Evolutionary conservation across 2,329 filamentous ascomycete species (phyloP), one percentile per base, ranked within the genome.

Genomic region (Coniochaeta sp.): DNA sequence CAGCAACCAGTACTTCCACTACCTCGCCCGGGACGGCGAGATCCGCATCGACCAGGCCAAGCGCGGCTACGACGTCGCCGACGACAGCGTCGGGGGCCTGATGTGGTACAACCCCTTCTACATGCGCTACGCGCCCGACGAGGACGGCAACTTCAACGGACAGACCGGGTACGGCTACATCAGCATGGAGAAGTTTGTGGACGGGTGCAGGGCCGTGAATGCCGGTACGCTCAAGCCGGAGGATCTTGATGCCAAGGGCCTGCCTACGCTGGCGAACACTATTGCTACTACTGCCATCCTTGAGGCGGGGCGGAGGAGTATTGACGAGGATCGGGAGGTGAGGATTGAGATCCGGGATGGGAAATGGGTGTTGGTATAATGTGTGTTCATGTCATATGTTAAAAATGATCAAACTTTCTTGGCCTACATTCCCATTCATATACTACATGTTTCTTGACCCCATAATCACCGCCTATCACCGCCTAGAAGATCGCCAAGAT

Each of bases 1-100:
- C 77, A 93, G 89, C 1, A 96, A 96, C 74, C 93, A 97, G 77
- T 95, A 96, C 77, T 97, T 97, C 80, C 93, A 97, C 76, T 96
- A 95, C 77, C 88, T 97, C 77, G 93, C 85, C 3, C 83, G 85
- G 62, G 85, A 88, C 60, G 93, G 93, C 64, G 93, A 97, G 77
- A 86, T 97, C 68, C 86, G 90, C 62, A 85, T 96, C 68, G 91
- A 97, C 78, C 93, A 97, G 77, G 93, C 92, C 52, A 96, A 96
- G 81, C 85, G 93, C 59, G 93, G 93, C 56, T 97, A 97, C 76
- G 92, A 97, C 70, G 89, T 97, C 12, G 91, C 93, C n/a, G 89
- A 92, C 65, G 93, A 97, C 72, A 82, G 76, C 22, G 77, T 78
- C 1, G 84, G 84, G 44, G 83, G 87, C 71, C 75, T 96, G 63